Conservation (phyloP, 2,329 filamentous ascomycete genomes). For the Plenodomus lindquistii region DNA sequence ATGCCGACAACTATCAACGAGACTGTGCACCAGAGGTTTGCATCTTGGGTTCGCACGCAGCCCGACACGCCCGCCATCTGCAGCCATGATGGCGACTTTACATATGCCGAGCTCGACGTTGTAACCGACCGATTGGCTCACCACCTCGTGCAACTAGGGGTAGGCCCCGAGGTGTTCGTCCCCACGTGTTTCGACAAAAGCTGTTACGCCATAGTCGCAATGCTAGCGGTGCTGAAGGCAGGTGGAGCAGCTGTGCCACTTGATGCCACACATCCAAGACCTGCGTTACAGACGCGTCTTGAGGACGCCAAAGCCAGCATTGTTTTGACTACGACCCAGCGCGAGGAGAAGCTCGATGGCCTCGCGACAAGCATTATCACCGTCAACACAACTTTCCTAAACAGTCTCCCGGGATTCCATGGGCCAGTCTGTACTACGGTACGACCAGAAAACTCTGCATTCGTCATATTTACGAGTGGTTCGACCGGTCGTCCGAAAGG, state of each 20-base stretch:
- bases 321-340: constrained; percentile 45
- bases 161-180: constrained; percentile 38
- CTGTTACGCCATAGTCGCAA: constrained; percentile 40
- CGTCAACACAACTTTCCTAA: constrained; percentile 37
- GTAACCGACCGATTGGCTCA: constrained; percentile 32
- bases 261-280: constrained; percentile 41
- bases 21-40: constrained; percentile 37
- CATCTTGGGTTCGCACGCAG: constrained; percentile 23
- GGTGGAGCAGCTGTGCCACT: constrained; percentile 43
- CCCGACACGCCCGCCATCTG: constrained; percentile 37
- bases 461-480: constrained; percentile 41
- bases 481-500: constrained; percentile 41
- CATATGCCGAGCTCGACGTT: constrained; percentile 35
- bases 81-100: constrained; percentile 40
- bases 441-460: constrained; percentile 30
- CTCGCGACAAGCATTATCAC: constrained; percentile 46
- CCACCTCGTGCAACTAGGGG: constrained; percentile 34
- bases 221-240: constrained; percentile 45
- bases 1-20: constrained; percentile 36
- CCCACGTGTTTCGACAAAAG: constrained; percentile 48
- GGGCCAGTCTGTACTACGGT: constrained; percentile 24
- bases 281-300: constrained; percentile 44
- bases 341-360: constrained; percentile 47
- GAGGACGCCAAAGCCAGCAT: constrained; percentile 46
- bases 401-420: constrained; percentile 29